Evolutionary conservation across 2,329 filamentous ascomycete genomes (phyloP), one percentile per base, ranked within the genome.

Genomic region (Claviceps citrina): DNA sequence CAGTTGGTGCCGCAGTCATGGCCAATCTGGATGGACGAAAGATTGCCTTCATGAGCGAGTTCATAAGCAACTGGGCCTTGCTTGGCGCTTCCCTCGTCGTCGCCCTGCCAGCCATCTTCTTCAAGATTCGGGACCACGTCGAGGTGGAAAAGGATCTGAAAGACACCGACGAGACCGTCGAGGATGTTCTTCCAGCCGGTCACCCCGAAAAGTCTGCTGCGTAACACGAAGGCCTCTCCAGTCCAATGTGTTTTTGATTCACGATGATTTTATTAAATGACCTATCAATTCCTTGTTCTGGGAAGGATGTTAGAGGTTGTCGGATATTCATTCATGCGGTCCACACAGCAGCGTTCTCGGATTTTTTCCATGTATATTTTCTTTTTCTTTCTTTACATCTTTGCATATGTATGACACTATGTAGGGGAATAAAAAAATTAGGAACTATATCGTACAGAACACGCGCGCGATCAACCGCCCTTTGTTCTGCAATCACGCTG

Each of bases 121-220:
- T 76, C 51, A 81, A 80, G 63, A 81, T 95, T 57, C 72, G 81
- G 57, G 85, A 94, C 50, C 81, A 79, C n/a, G 75, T 84, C n/a
- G 58, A 72, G 1, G 52, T 93, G 4, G 84, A 89, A 59, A 78
- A 87, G 40, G 87, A 95, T 59, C 65, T 94, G 38, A 76, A 78
- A 55, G 87, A 85, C 58, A 84, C 81, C 16, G 86, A 93, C 53
- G 84, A 91, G 70, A 91, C 81, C 0, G 54, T 80, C 13, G 74
- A 71, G 20, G 84, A 93, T 48, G 79, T 93, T 12, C 55, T 59
- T 10, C 43, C 43, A 12, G 36, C 22, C 3, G 39, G 35, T 8
- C 38, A 44, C 20, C 31, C 31, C 2, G 35, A 36, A 28, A 41
- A 44, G 27, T 9, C 16, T 10, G 27, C 30, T 5, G 36, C 33